Base-by-base conservation (phyloP, 192 early-diverging fungal genomes). In the Geranomyces variabilis region DNA sequence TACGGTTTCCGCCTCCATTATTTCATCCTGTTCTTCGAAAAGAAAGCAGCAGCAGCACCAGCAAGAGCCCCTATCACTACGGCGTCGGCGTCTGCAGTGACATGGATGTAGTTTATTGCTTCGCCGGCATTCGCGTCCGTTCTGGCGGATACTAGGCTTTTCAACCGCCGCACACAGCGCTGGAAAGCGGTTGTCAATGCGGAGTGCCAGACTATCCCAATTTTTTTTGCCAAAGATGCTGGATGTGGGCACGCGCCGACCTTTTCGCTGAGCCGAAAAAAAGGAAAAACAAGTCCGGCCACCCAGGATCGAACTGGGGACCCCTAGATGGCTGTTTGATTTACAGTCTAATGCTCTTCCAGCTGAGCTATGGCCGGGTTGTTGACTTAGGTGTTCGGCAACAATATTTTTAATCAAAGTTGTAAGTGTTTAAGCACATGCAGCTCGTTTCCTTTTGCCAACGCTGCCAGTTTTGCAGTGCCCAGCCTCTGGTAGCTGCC, bases 321-420 rank as follows among this genome's bases (percentile, higher is more conserved):
- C 58, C 2, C 58, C 58, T 26, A 60, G 58, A 60, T 60, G 17
- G 31, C 58, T 33, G 29, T 6, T 60, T 60, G 24, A 5, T 33
- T 60, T 60, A 60, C 58, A 60, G 58, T 60, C 58, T 60, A 26
- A 60, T 60, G 58, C 58, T 60, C 58, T 60, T 60, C 58, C 58
- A 60, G 29, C 58, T 60, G 58, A 60, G 58, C 58, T 60, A 60
- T 9, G 4, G 12, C 2, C 24, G 58, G 58, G 4, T 41, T 41
- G 36, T 7, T 41, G 36, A 41, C 36, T 7, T 10, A 41, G n/a
- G n/a, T n/a, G n/a, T n/a, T n/a, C n/a, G n/a, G n/a, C n/a, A n/a
- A n/a, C n/a, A n/a, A n/a, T n/a, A n/a, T n/a, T n/a, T n/a, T n/a
- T n/a, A n/a, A n/a, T n/a, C n/a, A n/a, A n/a, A n/a, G n/a, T n/a